Evolutionary conservation across 108 stramenopile genomes (phyloP).

Genomic region (Aurantiochytrium sp.): DNA sequence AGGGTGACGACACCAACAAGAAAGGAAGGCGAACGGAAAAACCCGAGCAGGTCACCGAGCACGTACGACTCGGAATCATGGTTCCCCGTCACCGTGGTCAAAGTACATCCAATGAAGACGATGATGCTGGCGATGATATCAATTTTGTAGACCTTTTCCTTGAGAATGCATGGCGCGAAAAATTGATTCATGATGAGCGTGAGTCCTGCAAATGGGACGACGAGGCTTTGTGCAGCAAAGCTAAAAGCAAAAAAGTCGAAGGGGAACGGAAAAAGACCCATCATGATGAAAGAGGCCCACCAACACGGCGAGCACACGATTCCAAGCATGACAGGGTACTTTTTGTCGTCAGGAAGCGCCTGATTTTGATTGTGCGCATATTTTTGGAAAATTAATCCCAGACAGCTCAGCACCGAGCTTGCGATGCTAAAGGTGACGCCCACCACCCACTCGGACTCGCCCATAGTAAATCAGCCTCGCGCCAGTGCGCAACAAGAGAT

Average conservation of each 20-base stretch:
- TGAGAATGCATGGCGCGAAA: not conserved
- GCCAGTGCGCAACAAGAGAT: too few relatives aligned
- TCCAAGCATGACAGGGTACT: not conserved
- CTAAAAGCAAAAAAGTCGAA: not conserved
- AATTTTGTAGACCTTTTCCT: not conserved
- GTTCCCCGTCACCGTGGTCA: not conserved
- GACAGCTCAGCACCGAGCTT: not conserved
- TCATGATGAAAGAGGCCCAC: conserved; percentile 21
- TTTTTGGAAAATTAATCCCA: not conserved
- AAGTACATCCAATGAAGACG: not conserved
- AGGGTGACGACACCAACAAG: not conserved
- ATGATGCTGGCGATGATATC: not conserved
- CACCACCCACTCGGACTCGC: not conserved
- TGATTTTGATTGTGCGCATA: conserved; percentile 17
- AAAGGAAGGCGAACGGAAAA: not conserved
- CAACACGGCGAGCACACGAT: not conserved
- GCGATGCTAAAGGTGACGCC: not conserved
- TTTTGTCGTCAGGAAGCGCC: not conserved
- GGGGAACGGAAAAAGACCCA: conserved; percentile 16
- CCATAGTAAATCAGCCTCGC: not conserved
- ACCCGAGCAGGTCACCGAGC: not conserved
- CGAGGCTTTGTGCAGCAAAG: not conserved
- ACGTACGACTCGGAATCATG: not conserved
- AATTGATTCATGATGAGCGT: conserved; percentile 17
- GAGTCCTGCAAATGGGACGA: not conserved